These are phyloP conservation scores for Fistulinella prunicolor DNA, from an alignment of 768 basidiomycete species.

Conservation along the genomic window DNA sequence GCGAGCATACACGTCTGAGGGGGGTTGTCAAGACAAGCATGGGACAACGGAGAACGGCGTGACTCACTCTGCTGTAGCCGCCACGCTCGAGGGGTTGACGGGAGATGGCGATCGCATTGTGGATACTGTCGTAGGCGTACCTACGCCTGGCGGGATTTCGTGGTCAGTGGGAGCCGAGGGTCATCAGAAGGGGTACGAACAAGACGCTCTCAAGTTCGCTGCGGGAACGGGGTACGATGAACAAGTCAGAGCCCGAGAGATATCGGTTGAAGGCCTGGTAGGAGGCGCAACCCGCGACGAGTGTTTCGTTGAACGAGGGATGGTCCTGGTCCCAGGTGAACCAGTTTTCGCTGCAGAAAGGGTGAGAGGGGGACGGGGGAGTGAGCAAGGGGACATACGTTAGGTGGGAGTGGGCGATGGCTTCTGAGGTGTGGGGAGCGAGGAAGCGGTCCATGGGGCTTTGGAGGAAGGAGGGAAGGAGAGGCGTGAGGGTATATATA, in stretches of 20 bases:
- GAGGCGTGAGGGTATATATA: conserved; percentile 6
- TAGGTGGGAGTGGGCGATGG: conserved; percentile 63
- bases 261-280: conserved; percentile 78
- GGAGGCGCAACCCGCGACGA: conserved; percentile 76
- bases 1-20: conserved; percentile 65
- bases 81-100: conserved; percentile 58
- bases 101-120: conserved; percentile 73
- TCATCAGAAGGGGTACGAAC: conserved; percentile 39
- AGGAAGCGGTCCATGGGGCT: conserved; percentile 66
- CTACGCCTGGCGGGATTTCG: conserved; percentile 47
- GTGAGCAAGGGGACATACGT: conserved; percentile 43
- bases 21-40: neutral
- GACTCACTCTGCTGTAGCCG: conserved; percentile 52
- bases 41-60: no score
- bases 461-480: neutral
- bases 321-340: conserved; percentile 69
- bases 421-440: conserved; percentile 72
- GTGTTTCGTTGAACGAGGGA: conserved; percentile 65
- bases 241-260: conserved; percentile 66
- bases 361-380: conserved; percentile 13
- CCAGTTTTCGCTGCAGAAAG: conserved; percentile 55
- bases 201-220: conserved; percentile 68
- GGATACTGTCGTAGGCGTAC: conserved; percentile 77
- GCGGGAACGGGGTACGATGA: conserved; percentile 63
- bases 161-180: conserved; percentile 7